phyloP scores from a whole-genome alignment of 352 stramenopile species.

The Phytophthora quininea region DNA sequence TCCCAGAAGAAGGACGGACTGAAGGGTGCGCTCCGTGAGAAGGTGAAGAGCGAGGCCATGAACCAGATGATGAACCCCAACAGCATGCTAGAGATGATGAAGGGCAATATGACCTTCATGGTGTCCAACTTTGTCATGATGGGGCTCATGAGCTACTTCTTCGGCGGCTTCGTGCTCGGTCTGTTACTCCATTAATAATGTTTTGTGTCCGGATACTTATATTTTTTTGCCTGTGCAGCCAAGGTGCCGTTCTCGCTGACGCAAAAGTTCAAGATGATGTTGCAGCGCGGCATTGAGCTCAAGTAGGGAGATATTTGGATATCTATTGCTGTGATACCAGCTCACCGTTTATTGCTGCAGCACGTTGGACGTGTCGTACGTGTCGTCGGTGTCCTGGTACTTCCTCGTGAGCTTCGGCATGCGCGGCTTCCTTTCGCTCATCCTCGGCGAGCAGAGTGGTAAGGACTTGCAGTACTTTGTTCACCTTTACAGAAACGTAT shows the following conservation, averaged over 20 bases:
- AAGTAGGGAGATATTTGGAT: constrained; percentile 45
- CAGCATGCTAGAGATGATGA: constrained; percentile 98
- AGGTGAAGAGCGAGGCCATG: constrained; percentile 90
- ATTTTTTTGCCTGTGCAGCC: constrained; percentile 46
- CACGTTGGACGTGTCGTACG: constrained; percentile 98
- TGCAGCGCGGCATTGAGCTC: constrained; percentile 97
- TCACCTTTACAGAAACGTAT: too few relatives aligned
- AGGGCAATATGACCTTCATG: constrained; percentile 99
- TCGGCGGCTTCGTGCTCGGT: constrained; percentile 97
- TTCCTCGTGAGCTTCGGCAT: constrained; percentile 99
- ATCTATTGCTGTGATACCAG: neutral
- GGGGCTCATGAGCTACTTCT: constrained; percentile 99
- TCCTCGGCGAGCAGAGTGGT: constrained; percentile 93
- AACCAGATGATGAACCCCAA: constrained; percentile 96
- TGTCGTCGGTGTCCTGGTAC: constrained; percentile 98
- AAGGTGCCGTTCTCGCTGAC: constrained; percentile 98
- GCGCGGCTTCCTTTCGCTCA: constrained; percentile 95
- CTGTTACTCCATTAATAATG: too few relatives aligned
- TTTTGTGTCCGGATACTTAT: neutral
- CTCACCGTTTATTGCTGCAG: constrained; percentile 31
- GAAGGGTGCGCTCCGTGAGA: constrained; percentile 84
- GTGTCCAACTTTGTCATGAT: constrained; percentile 99
- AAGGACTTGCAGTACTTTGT: constrained; percentile 8
- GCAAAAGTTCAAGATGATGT: constrained; percentile 98
- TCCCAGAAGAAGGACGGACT: constrained; percentile 90